Conservation (phyloP, 768 basidiomycete species). For the Suillus bovinus region DNA sequence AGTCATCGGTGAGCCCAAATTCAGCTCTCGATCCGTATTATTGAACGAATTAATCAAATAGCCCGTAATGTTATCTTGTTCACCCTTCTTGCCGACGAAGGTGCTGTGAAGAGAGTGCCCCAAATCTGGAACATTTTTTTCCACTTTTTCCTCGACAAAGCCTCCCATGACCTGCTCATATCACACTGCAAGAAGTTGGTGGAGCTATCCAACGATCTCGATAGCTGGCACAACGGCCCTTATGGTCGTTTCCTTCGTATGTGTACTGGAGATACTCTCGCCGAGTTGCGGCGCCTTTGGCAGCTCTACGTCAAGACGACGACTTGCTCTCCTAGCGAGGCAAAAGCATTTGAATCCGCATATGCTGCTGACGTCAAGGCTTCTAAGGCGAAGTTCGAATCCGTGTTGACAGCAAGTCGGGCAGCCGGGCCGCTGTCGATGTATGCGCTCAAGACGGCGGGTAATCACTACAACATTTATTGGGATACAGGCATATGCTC, state of each 20-base stretch:
- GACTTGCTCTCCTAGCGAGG: conserved; percentile 14
- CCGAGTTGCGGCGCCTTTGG: conserved; percentile 25
- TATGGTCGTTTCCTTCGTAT: conserved; percentile 26
- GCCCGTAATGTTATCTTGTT: conserved; percentile 32
- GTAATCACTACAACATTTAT: conserved; percentile 25
- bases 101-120: conserved; percentile 16
- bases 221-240: conserved; percentile 28
- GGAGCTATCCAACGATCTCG: conserved; percentile 15
- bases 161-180: conserved; percentile 25
- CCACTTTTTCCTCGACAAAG: conserved; percentile 27
- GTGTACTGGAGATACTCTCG: conserved; percentile 27
- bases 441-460: conserved; percentile 9
- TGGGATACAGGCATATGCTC: conserved; percentile 29
- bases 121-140: conserved; percentile 34
- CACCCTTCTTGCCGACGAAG: conserved; percentile 28
- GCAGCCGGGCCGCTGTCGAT: conserved; percentile 29
- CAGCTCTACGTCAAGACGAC: conserved; percentile 17
- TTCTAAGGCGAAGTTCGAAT: neutral
- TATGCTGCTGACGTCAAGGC: conserved; percentile 25
- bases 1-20: conserved; percentile 26
- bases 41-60: conserved; percentile 1
- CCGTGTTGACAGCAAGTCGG: conserved; percentile 19
- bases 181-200: conserved; percentile 29
- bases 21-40: neutral
- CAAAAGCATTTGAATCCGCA: conserved; percentile 16